Conservation (phyloP, 768 basidiomycete species). For the Crucibulum laeve region DNA sequence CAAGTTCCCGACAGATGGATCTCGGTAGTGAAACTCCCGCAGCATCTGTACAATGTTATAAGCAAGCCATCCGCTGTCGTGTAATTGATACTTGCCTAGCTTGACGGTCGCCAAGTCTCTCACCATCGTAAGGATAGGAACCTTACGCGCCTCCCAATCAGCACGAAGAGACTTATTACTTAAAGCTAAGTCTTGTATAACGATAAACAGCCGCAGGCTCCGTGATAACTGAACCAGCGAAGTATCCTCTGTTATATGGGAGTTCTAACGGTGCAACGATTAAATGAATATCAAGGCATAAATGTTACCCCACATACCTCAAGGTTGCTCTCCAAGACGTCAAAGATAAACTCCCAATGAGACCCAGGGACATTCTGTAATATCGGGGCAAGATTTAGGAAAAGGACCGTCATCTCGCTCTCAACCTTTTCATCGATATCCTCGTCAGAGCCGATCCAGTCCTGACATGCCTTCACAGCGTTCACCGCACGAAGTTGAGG, state of each 20-base stretch:
- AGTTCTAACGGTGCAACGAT: constrained; percentile 35
- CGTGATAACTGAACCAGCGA: constrained; percentile 64
- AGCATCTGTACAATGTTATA: constrained; percentile 17
- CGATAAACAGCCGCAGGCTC: constrained; percentile 61
- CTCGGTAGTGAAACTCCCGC: constrained; percentile 48
- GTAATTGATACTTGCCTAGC: constrained; percentile 25
- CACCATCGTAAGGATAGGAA: constrained; percentile 50
- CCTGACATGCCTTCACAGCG: constrained; percentile 76
- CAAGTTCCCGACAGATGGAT: constrained; percentile 61
- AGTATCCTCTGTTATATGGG: constrained; percentile 51
- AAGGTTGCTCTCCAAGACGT: constrained; percentile 81
- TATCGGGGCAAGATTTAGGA: constrained; percentile 76
- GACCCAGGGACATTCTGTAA: constrained; percentile 80
- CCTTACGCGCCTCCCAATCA: constrained; percentile 59
- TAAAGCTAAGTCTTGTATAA: constrained; percentile 62
- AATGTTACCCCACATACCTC: constrained; percentile 50
- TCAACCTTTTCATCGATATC: constrained; percentile 78
- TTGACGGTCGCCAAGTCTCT: constrained; percentile 53
- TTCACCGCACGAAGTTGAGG: constrained; percentile 84
- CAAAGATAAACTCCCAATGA: constrained; percentile 94
- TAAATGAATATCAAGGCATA: background rate
- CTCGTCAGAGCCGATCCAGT: constrained; percentile 68
- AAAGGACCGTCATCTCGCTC: constrained; percentile 69
- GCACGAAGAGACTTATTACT: constrained; percentile 74
- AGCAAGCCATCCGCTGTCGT: constrained; percentile 2